phyloP scores from a whole-genome alignment of 768 basidiomycete species.

The Boletus sp. region DNA sequence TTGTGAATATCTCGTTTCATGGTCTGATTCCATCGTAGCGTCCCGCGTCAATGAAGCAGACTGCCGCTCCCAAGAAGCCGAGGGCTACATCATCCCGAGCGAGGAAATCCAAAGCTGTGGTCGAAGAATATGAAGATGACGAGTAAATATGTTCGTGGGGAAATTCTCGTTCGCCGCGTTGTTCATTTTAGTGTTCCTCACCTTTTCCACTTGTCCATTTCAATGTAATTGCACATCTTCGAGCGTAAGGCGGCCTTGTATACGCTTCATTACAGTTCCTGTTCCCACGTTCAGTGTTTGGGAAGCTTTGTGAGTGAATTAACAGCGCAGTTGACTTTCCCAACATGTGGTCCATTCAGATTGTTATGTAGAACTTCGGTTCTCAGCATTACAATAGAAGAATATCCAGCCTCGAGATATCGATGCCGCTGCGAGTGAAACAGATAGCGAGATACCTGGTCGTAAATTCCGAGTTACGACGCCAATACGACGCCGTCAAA shows the following conservation, averaged over 20 bases:
- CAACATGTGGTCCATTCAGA: neutral
- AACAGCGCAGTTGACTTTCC: neutral
- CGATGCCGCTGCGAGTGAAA: neutral
- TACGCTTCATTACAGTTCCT: constrained; percentile 1
- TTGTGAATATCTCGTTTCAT: neutral
- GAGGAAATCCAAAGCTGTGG: constrained; percentile 45
- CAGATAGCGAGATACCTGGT: too few relatives aligned
- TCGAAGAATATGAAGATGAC: constrained; percentile 43
- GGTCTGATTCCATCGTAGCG: constrained; percentile 32
- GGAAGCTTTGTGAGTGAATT: neutral
- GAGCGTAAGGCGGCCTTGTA: constrained; percentile 3
- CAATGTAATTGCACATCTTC: constrained; percentile 10
- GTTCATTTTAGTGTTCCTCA: constrained; percentile 7
- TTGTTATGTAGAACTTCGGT: neutral
- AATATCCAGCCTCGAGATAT: neutral
- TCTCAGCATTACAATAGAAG: neutral
- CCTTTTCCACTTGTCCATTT: neutral
- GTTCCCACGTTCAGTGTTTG: neutral
- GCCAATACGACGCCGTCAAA: constrained; percentile 9
- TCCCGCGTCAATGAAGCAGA: constrained; percentile 43
- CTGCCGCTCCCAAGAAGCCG: constrained; percentile 42
- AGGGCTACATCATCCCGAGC: constrained; percentile 27
- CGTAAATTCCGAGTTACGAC: neutral
- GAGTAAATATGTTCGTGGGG: constrained; percentile 17
- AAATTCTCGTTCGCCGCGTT: neutral